Conservation (phyloP, 345 rosid species). For the Arabidopsis arenosa region DNA sequence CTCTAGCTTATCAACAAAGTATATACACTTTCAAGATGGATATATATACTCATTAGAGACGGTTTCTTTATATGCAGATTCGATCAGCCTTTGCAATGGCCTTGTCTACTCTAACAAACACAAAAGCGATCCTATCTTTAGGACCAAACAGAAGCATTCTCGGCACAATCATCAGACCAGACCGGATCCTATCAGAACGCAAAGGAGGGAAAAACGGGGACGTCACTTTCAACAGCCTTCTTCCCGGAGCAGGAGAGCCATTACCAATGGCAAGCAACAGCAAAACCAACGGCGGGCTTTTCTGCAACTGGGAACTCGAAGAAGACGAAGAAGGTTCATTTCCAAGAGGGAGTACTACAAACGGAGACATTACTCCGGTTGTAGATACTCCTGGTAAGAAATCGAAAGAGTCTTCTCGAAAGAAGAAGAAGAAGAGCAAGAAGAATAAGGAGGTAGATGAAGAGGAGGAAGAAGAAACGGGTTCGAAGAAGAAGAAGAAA, state of each 20-base stretch:
- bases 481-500: constrained; percentile 42
- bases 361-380: constrained; percentile 43
- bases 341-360: constrained; percentile 59
- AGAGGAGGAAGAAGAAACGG: constrained; percentile 37
- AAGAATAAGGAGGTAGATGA: constrained; percentile 47
- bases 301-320: constrained; percentile 76
- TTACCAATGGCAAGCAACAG: constrained; percentile 48
- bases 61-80: constrained; percentile 54
- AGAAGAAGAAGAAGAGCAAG: constrained; percentile 50
- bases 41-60: background rate
- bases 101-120: constrained; percentile 68
- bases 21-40: background rate
- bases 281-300: constrained; percentile 53
- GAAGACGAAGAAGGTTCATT: constrained; percentile 75
- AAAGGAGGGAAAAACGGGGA: constrained; percentile 78
- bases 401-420: constrained; percentile 57
- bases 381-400: constrained; percentile 59
- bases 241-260: constrained; percentile 92
- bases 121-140: constrained; percentile 59
- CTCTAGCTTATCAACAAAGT: background rate
- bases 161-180: constrained; percentile 90
- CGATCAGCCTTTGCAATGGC: constrained; percentile 96
- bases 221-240: constrained; percentile 68
- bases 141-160: constrained; percentile 85
- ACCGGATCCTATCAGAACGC: constrained; percentile 68